These are phyloP conservation scores for Yamadazyma atmosphaerica DNA, from an alignment of 1,139 yeast species.

Conservation along the genomic window DNA sequence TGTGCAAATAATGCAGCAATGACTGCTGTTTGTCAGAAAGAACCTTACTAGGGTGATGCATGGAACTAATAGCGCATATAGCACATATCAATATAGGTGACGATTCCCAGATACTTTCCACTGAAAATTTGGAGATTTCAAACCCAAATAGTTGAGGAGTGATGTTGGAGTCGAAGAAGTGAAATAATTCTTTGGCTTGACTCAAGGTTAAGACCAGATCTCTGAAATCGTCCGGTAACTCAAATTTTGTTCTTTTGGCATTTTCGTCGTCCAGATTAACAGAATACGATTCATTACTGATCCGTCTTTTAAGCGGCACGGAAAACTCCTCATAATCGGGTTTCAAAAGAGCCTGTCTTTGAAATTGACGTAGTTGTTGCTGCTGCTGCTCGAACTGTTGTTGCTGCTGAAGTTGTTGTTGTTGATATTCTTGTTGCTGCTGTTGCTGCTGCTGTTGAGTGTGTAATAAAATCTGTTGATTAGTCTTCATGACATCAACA, in stretches of 20 bases:
- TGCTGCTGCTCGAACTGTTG: neutral
- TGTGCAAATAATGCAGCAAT: slow-evolving; percentile 45
- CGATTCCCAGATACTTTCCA: slow-evolving; percentile 52
- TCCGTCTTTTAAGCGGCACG: slow-evolving; percentile 8
- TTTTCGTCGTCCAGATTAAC: slow-evolving; percentile 1
- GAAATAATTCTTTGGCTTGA: slow-evolving; percentile 53
- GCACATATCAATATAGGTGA: slow-evolving; percentile 65
- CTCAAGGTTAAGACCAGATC: slow-evolving; percentile 32
- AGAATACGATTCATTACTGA: slow-evolving; percentile 6
- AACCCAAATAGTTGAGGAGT: slow-evolving; percentile 70
- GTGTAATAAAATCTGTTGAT: slow-evolving; percentile 30
- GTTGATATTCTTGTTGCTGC: slow-evolving; percentile 11
- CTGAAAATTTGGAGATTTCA: slow-evolving; percentile 51
- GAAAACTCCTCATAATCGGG: too few relatives aligned
- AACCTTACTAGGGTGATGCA: slow-evolving; percentile 49
- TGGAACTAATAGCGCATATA: slow-evolving; percentile 61
- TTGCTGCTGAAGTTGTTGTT: slow-evolving; percentile 4
- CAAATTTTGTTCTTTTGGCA: slow-evolving; percentile 5
- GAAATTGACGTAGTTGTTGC: neutral
- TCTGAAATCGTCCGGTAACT: slow-evolving; percentile 34
- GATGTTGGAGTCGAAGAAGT: slow-evolving; percentile 54
- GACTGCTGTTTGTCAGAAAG: slow-evolving; percentile 36
- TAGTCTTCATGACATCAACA: slow-evolving; percentile 35
- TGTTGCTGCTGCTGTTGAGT: slow-evolving; percentile 22
- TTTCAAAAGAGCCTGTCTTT: neutral